Evolutionary conservation across 768 basidiomycete genomes (phyloP).

Genomic region (Lactifluus piperatus): DNA sequence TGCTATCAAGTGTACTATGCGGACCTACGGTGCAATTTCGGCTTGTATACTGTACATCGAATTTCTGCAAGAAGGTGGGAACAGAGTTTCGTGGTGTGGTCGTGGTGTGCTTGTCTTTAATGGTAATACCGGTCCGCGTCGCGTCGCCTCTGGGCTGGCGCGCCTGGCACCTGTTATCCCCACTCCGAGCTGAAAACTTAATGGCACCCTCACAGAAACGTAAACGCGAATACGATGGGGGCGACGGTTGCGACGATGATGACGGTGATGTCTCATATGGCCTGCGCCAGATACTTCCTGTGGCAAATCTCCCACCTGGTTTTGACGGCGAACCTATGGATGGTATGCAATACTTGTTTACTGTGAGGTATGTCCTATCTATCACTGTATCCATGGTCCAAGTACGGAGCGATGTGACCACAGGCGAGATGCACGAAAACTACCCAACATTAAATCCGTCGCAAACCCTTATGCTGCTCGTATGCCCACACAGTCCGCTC

Average conservation of each 20-base stretch:
- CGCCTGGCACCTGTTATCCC: too few relatives aligned
- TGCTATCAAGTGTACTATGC: not conserved
- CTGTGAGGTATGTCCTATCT: conserved; percentile 49
- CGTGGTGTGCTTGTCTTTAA: too few relatives aligned
- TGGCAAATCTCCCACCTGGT: conserved; percentile 67
- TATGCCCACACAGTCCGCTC: conserved; percentile 16
- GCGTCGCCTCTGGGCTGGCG: too few relatives aligned
- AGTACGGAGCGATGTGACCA: not conserved
- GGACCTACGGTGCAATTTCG: not conserved
- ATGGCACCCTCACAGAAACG: conserved; percentile 36
- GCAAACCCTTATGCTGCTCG: conserved; percentile 61
- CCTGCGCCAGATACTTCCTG: conserved; percentile 61
- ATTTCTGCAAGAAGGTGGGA: too few relatives aligned
- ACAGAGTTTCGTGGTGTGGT: too few relatives aligned
- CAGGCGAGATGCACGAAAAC: conserved; percentile 61
- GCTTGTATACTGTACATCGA: too few relatives aligned
- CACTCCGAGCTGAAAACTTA: not conserved
- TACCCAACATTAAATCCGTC: conserved; percentile 59
- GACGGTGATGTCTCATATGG: conserved; percentile 58
- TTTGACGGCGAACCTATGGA: conserved; percentile 59
- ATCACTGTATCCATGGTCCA: conserved; percentile 1
- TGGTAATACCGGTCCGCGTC: too few relatives aligned
- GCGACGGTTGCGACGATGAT: conserved; percentile 41
- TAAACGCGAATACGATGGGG: conserved; percentile 36
- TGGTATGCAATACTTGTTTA: conserved; percentile 75